Evolutionary conservation across 2,329 filamentous ascomycete genomes (phyloP), one percentile per base, ranked within the genome.

Genomic region (Diaporthe australafricana): DNA sequence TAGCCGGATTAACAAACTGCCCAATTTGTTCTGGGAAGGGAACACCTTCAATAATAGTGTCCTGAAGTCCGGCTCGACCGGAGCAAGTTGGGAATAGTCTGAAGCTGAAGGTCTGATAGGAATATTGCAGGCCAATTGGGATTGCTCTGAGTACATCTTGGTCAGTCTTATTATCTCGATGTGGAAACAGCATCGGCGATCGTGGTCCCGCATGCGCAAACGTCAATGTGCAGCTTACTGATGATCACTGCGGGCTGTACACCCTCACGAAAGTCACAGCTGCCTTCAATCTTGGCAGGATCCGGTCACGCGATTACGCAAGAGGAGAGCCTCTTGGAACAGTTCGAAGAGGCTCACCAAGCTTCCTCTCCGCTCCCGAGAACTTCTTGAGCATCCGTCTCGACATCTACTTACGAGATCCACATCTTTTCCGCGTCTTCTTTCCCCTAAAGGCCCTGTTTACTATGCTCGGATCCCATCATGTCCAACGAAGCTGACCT

Each of bases 401-500:
- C 38, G 38, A 14, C 40, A 25, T 45, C 6, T 20, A 11, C 40
- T 22, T 40, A 42, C 20, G 57, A 27, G 42, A 25, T 40, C 57
- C 57, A 45, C 40, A 17, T 47, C 22, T 22, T 47, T 32, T 20
- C 17, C 27, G n/a, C 27, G 2, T 30, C 56, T 62, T 16, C 17
- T 25, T 47, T 45, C 40, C n/a, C 9, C n/a, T n/a, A n/a, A 30
- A 27, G 20, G 22, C 4, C 12, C 17, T 30, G 57, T 9, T 16
- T 17, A 35, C 47, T 17, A 35, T 62, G 57, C 40, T 32, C 40
- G 27, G 20, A 2, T 47, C n/a, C 20, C 27, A 67, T 14, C 1
- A 67, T 67, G 63, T 67, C 63, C 25, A 53, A 67, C 63, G 22
- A 67, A n/a, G 48, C 63, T 30, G 63, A 67, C 48, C 22, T 67